A percentile compares a stretch with the other conserved stretches of the same genome.
These are phyloP conservation scores for Penicillium griseofulvum DNA, from an alignment of 2,329 filamentous ascomycete genomes.

Conservation along the genomic window DNA sequence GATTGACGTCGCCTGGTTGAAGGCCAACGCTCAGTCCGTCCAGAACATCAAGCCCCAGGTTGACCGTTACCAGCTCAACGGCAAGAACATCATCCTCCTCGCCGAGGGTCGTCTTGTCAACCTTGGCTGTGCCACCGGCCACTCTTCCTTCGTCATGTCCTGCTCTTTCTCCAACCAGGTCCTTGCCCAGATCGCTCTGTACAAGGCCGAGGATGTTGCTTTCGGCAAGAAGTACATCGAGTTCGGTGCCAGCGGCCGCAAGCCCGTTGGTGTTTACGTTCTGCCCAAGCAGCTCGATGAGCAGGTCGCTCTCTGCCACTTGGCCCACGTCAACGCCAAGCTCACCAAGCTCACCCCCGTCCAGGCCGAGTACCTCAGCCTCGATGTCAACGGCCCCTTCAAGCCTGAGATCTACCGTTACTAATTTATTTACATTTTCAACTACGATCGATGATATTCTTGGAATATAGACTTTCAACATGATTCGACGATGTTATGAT, in stretches of 20 bases:
- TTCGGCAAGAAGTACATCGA: constrained; percentile 95
- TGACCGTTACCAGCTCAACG: constrained; percentile 94
- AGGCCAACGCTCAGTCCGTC: constrained; percentile 88
- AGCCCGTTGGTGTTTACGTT: constrained; percentile 89
- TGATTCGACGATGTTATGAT: constrained; percentile 60
- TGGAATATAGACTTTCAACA: constrained; percentile 51
- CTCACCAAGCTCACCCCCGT: constrained; percentile 78
- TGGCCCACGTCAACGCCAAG: constrained; percentile 91
- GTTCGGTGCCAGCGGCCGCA: constrained; percentile 89
- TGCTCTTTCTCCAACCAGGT: constrained; percentile 99
- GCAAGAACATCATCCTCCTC: constrained; percentile 96
- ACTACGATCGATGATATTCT: constrained; percentile 29
- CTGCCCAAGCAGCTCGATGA: constrained; percentile 98
- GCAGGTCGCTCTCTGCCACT: constrained; percentile 93
- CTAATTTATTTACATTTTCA: constrained; percentile 50
- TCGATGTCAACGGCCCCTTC: constrained; percentile 84
- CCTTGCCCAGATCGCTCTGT: constrained; percentile 97
- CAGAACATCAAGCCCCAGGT: constrained; percentile 99
- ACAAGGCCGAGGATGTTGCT: constrained; percentile 81
- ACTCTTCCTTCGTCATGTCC: constrained; percentile 99
- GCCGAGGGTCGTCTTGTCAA: constrained; percentile 99
- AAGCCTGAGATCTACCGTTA: constrained; percentile 80
- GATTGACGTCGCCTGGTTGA: constrained; percentile 99
- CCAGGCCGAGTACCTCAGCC: constrained; percentile 92
- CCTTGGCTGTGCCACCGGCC: constrained; percentile 96